Evolutionary conservation across 2,329 filamentous ascomycete genomes (phyloP).

Genomic region (Nannizziopsis arthrosporioides): DNA sequence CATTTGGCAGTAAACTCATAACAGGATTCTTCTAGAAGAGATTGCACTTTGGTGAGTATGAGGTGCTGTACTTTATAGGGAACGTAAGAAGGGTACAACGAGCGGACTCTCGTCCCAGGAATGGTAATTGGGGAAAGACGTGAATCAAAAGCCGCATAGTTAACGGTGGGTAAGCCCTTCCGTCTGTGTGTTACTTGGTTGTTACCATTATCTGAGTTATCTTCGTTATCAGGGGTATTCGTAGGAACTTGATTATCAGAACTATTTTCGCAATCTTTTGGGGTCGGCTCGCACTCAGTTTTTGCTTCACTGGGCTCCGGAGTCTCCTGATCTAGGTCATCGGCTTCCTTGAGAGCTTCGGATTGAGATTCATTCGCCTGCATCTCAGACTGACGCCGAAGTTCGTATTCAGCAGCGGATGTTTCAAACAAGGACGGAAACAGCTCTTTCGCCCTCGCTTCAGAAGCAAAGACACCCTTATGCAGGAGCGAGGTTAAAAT

Average conservation of each 20-base stretch:
- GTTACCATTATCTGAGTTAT: neutral
- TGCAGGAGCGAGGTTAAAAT: neutral
- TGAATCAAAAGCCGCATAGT: conserved; percentile 6
- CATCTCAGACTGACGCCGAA: neutral
- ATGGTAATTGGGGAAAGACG: neutral
- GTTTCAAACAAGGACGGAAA: conserved; percentile 7
- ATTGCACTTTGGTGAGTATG: conserved; percentile 28
- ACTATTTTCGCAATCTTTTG: neutral
- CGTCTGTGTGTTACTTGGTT: neutral
- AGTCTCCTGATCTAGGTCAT: neutral
- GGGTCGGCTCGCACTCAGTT: too few species aligned
- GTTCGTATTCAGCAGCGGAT: neutral
- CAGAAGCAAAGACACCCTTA: conserved; percentile 1
- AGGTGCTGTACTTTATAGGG: conserved; percentile 29
- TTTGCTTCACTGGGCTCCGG: too few species aligned
- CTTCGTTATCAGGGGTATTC: neutral
- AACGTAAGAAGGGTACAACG: conserved; percentile 24
- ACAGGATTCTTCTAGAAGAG: conserved; percentile 31
- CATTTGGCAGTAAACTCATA: conserved; percentile 30
- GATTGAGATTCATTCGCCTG: neutral
- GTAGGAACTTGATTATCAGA: neutral
- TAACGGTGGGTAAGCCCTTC: neutral
- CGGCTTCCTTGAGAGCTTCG: neutral
- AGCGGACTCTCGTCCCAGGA: neutral
- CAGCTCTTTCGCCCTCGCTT: neutral